A percentile compares a stretch with the other conserved stretches of the same genome.
phyloP scores from a whole-genome alignment of 768 basidiomycete genomes.

The Leucocoprinus leucothites region DNA sequence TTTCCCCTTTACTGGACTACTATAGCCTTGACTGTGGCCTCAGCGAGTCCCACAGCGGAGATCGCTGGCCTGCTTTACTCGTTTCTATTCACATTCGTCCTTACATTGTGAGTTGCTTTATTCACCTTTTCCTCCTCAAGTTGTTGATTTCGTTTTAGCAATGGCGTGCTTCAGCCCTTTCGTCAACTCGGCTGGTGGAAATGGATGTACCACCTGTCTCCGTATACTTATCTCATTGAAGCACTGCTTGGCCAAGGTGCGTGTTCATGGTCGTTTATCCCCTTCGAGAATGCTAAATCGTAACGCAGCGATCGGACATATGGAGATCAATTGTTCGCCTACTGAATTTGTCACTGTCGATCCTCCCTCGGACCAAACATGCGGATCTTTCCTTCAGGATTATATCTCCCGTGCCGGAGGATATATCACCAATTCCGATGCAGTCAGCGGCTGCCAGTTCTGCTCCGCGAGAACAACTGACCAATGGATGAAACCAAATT shows the following conservation, averaged over 20 bases:
- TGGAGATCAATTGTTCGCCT: conserved; percentile 50
- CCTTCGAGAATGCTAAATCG: conserved; percentile 21
- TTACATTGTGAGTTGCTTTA: conserved; percentile 50
- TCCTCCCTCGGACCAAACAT: conserved; percentile 58
- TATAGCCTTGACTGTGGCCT: conserved; percentile 56
- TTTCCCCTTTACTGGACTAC: conserved; percentile 68
- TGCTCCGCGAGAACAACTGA: conserved; percentile 54
- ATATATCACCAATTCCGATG: conserved; percentile 52
- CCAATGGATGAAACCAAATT: conserved; percentile 46
- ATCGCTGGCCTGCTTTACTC: conserved; percentile 58
- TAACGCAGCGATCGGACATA: conserved; percentile 45
- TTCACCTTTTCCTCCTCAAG: background rate
- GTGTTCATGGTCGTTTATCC: conserved; percentile 11
- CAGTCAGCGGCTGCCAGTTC: conserved; percentile 50
- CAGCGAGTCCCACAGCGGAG: conserved; percentile 58
- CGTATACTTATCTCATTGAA: conserved; percentile 50
- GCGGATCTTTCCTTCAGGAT: conserved; percentile 44
- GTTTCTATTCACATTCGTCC: conserved; percentile 57
- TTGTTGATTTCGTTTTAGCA: conserved; percentile 26
- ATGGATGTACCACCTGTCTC: conserved; percentile 65
- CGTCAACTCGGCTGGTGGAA: conserved; percentile 62
- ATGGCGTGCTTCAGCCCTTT: conserved; percentile 69
- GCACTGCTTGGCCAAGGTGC: conserved; percentile 47
- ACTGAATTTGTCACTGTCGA: conserved; percentile 60
- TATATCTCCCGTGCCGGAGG: conserved; percentile 56